A percentile compares a stretch with the other conserved stretches of the same genome.
phyloP scores from a whole-genome alignment of 768 basidiomycete genomes.

The Scleroderma bovista region DNA sequence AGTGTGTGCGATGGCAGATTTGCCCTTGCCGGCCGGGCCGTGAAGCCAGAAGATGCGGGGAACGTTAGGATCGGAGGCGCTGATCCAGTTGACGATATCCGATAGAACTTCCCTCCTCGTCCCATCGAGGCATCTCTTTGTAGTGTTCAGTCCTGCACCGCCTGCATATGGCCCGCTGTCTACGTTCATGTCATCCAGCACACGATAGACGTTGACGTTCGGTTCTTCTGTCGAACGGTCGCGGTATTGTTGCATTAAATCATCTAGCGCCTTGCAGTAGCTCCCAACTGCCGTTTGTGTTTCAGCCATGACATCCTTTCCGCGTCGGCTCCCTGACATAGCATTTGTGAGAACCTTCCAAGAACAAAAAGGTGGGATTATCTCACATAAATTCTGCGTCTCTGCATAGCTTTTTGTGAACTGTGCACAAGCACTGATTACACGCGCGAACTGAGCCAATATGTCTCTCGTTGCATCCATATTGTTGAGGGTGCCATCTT shows the following conservation, averaged over 20 bases:
- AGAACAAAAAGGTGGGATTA: neutral
- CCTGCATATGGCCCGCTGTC: neutral
- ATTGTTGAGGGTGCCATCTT: neutral
- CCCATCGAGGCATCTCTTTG: slow-evolving; percentile 10
- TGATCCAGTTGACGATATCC: slow-evolving; percentile 21
- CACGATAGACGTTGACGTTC: neutral
- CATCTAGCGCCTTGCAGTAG: neutral
- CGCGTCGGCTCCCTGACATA: neutral
- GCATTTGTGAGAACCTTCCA: neutral
- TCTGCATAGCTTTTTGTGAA: neutral
- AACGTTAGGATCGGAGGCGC: neutral
- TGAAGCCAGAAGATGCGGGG: slow-evolving; percentile 1
- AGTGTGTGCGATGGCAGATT: slow-evolving; percentile 3
- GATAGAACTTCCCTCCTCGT: slow-evolving; percentile 14
- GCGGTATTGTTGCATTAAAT: neutral
- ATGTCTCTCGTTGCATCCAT: neutral
- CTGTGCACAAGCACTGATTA: neutral
- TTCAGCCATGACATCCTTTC: neutral
- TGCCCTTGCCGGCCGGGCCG: neutral
- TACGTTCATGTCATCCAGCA: neutral
- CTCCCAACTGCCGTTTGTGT: neutral
- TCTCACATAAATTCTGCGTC: neutral
- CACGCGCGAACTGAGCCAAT: neutral
- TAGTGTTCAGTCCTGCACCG: slow-evolving; percentile 1
- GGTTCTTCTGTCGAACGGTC: neutral